Evolutionary conservation across 1,139 yeast genomes (phyloP), one percentile per base, ranked within the genome.

Genomic region (Yamadazyma atlantica): DNA sequence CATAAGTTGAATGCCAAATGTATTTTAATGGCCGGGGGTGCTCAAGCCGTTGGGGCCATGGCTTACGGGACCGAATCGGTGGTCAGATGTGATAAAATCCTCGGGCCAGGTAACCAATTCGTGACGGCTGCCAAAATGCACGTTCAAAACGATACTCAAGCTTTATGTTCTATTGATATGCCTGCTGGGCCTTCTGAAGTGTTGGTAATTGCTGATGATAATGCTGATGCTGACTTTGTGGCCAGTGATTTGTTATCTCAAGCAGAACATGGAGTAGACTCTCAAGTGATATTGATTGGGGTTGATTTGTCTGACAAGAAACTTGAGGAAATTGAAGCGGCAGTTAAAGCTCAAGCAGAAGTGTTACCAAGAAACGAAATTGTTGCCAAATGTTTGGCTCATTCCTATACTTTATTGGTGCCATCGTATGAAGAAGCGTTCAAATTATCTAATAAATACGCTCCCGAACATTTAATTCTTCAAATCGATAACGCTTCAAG

Each of bases 101-200:
- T 92, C 62, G 99, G 99, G 37, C 99, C 99, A 16, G 99, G 98
- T 43, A 92, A 92, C 66, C 99, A 92, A 67, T 92, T 94, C 60
- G 99, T 92, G 40, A 92, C 99, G 18, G 98, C 98, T 36, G 99
- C 98, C 30, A 92, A 92, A 71, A 94, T 94, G 98, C 72, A 85
- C 58, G 95, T 94, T 33, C 94, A 90, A 54, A 94, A 94, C 58
- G 98, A 92, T 57, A 87, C 97, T 3, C 85, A 83, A 50, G 97
- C 98, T 2, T 70, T 89, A 51, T 94, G 96, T 57, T 85, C 96
- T 24, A 94, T 92, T 51, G 99, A 92, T 62, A 90, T 92, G 97
- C 99, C 99, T 34, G 99, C 99, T 17, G 99, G 99, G 4, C 99
- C 99, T 19, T 85, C 96, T 38, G 99, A 92, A 65, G 99, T 92